Evolutionary conservation across 192 early-diverging fungal genomes (phyloP), one percentile per base, ranked within the genome.

Genomic region (Backusella tarrabulga): DNA sequence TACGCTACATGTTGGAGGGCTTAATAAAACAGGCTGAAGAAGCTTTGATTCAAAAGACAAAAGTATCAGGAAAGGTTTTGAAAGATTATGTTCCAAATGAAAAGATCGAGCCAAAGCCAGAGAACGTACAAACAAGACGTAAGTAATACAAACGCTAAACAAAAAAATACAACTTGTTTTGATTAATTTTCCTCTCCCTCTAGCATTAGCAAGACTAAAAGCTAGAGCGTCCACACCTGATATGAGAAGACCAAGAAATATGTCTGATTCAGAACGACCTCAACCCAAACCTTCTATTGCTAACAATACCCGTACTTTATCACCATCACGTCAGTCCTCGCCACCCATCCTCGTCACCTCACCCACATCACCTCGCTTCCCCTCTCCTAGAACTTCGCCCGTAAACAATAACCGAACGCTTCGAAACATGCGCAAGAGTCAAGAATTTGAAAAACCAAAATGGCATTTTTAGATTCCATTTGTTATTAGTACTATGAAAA

Each of bases 21-120:
- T 34, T 77, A 23, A 77, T 77, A 36, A 71, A 77, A 19, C 76
- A 77, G 26, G 76, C 76, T 44, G 67, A 77, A 72, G 34, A 38
- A 32, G 76, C 76, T 1, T 12, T 77, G 35, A 41, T 34, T 19
- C 76, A 40, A 70, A 77, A 77, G 17, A 34, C 69, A 50, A 77
- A 77, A 14, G 34, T 23, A n/a, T 34, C 74, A 32, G 74, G 74
- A 75, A 63, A 42, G 29, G 74, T 75, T 0, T 44, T 75, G 41
- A 35, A 63, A 29, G 69, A 71, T 11, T 23, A 40, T 29, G 41
- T 36, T 12, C 34, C 56, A 63, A 63, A 63, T 63, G 56, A 60
- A 60, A 60, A 42, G 34, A 74, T 4, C 26, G 17, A 73, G 8
- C 35, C 29, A 6, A 60, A 52, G 35, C 19, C n/a, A 46, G 32